Conservation (phyloP, 2,329 filamentous ascomycete genomes). For the Fusarium austroafricanum region DNA sequence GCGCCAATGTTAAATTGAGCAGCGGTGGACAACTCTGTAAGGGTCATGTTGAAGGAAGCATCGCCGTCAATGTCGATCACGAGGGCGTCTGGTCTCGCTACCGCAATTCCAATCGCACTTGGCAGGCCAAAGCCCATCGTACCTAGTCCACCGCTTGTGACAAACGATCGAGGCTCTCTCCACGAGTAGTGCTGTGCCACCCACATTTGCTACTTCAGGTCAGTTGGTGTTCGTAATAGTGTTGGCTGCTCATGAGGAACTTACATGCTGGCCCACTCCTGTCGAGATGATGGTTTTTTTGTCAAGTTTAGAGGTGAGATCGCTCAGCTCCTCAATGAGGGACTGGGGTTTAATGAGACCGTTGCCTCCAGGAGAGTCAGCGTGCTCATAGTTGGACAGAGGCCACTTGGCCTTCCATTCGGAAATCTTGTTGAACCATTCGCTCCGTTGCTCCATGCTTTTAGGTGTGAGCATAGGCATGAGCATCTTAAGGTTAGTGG, state of each 20-base stretch:
- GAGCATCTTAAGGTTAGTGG: conserved; percentile 79
- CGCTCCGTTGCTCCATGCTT: conserved; percentile 72
- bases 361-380: conserved; percentile 68
- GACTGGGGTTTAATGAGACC: conserved; percentile 95
- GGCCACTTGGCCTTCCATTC: conserved; percentile 95
- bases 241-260: too few relatives aligned
- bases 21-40: conserved; percentile 93
- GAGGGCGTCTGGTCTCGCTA: conserved; percentile 76
- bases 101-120: conserved; percentile 64
- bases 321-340: conserved; percentile 89
- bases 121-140: conserved; percentile 93
- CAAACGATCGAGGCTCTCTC: conserved; percentile 4
- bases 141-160: conserved; percentile 76
- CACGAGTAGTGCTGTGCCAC: neutral
- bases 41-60: conserved; percentile 97
- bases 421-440: conserved; percentile 91
- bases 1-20: conserved; percentile 96
- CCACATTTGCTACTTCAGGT: neutral
- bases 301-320: conserved; percentile 70
- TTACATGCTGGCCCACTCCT: conserved; percentile 73
- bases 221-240: too few relatives aligned
- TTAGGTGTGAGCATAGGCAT: conserved; percentile 76
- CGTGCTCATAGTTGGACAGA: conserved; percentile 81
- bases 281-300: conserved; percentile 92
- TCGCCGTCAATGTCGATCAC: conserved; percentile 98